A percentile compares a stretch with the other conserved stretches of the same genome.
phyloP scores from a whole-genome alignment of 1,284 basidiomycete species.

The Pseudomicrostroma phylloplanum region DNA sequence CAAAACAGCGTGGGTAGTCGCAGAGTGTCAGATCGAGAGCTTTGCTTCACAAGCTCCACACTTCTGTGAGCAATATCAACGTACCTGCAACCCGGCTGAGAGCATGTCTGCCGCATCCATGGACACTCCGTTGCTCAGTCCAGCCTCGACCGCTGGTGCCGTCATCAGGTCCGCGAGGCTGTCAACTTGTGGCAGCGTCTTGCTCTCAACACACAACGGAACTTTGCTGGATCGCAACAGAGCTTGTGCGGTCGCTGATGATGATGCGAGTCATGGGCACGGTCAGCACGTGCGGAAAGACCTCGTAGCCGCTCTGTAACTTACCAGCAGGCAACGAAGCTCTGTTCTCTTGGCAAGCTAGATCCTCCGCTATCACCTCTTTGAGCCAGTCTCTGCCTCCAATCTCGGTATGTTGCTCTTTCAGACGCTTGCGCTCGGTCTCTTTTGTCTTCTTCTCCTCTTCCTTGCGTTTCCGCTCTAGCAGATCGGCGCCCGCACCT shows the following conservation, averaged over 20 bases:
- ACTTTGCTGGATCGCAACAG: conserved; percentile 30
- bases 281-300: background rate
- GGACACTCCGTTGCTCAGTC: conserved; percentile 48
- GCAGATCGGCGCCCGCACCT: conserved; percentile 47
- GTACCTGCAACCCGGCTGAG: conserved; percentile 46
- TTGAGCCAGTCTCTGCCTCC: conserved; percentile 43
- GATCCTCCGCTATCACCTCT: conserved; percentile 26
- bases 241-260: conserved; percentile 39
- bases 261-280: background rate
- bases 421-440: conserved; percentile 42
- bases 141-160: conserved; percentile 50
- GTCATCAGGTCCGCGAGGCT: conserved; percentile 52
- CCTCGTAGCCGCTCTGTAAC: background rate
- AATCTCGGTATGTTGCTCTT: conserved; percentile 40
- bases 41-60: background rate
- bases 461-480: conserved; percentile 49
- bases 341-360: conserved; percentile 15
- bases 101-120: conserved; percentile 48
- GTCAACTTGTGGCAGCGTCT: conserved; percentile 51
- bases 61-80: background rate
- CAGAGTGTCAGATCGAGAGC: background rate
- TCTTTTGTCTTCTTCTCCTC: conserved; percentile 44
- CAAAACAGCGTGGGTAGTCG: background rate
- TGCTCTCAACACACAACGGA: conserved; percentile 50
- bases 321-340: background rate